Evolutionary conservation across 169 alveolate species (phyloP).

Genomic region (Cyclospora cayetanensis): DNA sequence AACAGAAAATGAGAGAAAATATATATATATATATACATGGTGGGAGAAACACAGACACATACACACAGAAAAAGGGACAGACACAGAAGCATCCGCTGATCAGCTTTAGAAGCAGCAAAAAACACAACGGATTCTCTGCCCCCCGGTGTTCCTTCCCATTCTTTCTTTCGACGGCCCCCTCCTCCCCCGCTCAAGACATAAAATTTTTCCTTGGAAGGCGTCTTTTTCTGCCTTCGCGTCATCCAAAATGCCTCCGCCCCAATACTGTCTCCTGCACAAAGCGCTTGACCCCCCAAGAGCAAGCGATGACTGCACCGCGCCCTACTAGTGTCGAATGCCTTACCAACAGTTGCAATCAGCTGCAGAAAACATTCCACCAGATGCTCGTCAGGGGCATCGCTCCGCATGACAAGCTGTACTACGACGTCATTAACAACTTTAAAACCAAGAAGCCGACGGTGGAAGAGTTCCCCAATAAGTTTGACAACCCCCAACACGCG

Average conservation of each 20-base stretch:
- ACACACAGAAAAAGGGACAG: background rate
- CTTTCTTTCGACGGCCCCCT: background rate
- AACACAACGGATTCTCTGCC: background rate
- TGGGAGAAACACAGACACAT: background rate
- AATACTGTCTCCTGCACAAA: background rate
- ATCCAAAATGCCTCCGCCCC: background rate
- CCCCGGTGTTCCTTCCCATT: background rate
- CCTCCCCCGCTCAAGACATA: background rate
- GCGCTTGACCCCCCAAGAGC: too few species aligned
- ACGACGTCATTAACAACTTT: slow-evolving; percentile 89
- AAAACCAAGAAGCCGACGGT: slow-evolving; percentile 87
- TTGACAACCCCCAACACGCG: slow-evolving; percentile 90
- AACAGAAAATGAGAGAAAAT: background rate
- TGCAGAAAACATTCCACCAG: slow-evolving; percentile 90
- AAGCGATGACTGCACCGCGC: too few species aligned
- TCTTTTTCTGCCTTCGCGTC: background rate
- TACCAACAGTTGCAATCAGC: slow-evolving; percentile 87
- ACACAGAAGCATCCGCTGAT: background rate
- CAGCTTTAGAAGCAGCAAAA: background rate
- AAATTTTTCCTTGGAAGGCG: background rate
- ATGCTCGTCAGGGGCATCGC: slow-evolving; percentile 91
- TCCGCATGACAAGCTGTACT: slow-evolving; percentile 86
- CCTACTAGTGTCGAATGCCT: too few species aligned
- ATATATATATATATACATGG: background rate
- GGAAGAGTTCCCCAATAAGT: slow-evolving; percentile 91